Conservation (phyloP, 2,329 filamentous ascomycete species). For the Cladophialophora exuberans region DNA sequence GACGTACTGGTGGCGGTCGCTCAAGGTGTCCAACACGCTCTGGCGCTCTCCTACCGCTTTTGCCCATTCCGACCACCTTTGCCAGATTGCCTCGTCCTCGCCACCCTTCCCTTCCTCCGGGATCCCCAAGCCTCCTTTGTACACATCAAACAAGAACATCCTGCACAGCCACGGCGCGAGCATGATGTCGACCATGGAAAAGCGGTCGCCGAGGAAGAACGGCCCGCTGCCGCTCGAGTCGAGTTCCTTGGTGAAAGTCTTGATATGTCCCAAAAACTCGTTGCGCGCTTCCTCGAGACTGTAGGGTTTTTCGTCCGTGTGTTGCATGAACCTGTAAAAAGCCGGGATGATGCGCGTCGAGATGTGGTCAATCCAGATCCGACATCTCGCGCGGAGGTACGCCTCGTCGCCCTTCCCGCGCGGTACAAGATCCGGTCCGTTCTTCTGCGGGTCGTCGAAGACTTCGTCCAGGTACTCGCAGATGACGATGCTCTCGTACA, state of each 20-base stretch:
- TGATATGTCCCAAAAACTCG: constrained; percentile 63
- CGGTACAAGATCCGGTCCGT: constrained; percentile 60
- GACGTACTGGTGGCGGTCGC: constrained; percentile 68
- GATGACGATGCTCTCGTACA: constrained; percentile 74
- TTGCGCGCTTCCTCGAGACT: constrained; percentile 57
- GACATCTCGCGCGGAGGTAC: constrained; percentile 66
- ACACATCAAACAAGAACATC: constrained; percentile 75
- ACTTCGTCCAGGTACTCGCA: constrained; percentile 78
- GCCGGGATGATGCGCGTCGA: constrained; percentile 67
- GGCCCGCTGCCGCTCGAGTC: constrained; percentile 59
- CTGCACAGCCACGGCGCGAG: constrained; percentile 74
- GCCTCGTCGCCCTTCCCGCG: constrained; percentile 52
- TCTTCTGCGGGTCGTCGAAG: constrained; percentile 51
- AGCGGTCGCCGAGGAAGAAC: constrained; percentile 67
- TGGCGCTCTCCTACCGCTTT: constrained; percentile 61
- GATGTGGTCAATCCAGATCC: constrained; percentile 77
- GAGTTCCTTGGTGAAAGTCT: constrained; percentile 66
- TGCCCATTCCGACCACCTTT: constrained; percentile 67
- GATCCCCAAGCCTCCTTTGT: constrained; percentile 63
- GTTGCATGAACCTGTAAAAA: constrained; percentile 66
- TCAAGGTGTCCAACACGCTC: constrained; percentile 70
- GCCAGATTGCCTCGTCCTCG: constrained; percentile 63
- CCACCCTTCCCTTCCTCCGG: constrained; percentile 52
- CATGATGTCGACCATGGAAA: constrained; percentile 71
- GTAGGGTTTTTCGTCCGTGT: constrained; percentile 45